Base-by-base conservation (phyloP, 2,329 filamentous ascomycete species). In the Epichloe amarillans region DNA sequence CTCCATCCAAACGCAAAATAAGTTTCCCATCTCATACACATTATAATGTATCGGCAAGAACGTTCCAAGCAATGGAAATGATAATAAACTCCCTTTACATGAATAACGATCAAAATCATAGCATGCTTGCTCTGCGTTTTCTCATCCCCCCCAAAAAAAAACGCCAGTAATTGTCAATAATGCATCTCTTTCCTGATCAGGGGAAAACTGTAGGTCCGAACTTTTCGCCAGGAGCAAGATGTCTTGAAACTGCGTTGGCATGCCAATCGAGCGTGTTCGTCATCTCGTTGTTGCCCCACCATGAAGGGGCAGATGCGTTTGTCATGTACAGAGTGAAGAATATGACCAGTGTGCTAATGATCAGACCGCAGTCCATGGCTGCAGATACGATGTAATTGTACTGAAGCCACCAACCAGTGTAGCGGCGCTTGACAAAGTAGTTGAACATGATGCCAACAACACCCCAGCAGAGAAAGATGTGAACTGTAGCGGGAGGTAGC, bases 321-420 rank as follows among this genome's bases (percentile, higher is more conserved):
- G 82, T 82, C 56, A 87, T 63, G 51, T 80, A 79, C 30, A 88
- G 67, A 1, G 80, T 75, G 57, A 86, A 79, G 69, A 88, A 86
- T 52, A 88, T 82, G 52, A 88, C 63, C 37, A 88, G 74, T 0
- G 82, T 83, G 36, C 75, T 77, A 19, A 87, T 63, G 12, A 82
- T 79, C 5, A 86, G 72, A 5, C 84, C 84, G 46, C 77, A 77
- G 63, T 88, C 84, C 38, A 88, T 69, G 1, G 80, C 84, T 0
- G 84, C 84, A 19, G 83, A 86, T 0, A 82, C 79, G 60, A 87
- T 74, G 63, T 88, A 88, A 69, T 88, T 88, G 69, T 86, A 88
- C 64, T 83, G 80, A 64, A 84, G 70, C 84, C 84, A 88, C 84
- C 84, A 88, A 36, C 81, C 83, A 4, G 74, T 77, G 66, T 76